Evolutionary conservation across 106 monocot genomes (phyloP).

Genomic region (Iris macrosiphon): DNA sequence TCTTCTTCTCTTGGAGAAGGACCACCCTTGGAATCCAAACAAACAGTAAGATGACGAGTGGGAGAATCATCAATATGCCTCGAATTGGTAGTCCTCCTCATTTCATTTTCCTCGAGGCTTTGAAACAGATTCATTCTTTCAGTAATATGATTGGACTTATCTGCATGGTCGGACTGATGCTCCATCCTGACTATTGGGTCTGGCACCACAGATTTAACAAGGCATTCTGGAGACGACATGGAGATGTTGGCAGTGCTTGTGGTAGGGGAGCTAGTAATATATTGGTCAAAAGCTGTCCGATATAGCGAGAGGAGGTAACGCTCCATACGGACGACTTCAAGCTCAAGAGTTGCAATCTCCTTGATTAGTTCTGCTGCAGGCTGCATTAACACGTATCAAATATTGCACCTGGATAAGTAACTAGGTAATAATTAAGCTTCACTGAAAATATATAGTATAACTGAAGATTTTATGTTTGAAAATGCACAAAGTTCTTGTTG

Average conservation of each 20-base stretch:
- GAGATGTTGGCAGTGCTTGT: neutral
- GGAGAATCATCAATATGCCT: conserved; percentile 13
- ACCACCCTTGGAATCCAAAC: conserved; percentile 1
- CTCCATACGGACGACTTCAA: conserved; percentile 71
- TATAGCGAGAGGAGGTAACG: conserved; percentile 66
- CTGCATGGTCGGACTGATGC: conserved; percentile 6
- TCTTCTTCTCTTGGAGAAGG: conserved; percentile 6
- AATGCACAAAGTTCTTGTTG: no score
- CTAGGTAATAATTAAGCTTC: no score
- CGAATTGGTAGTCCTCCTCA: conserved; percentile 5
- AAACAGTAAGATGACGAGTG: neutral
- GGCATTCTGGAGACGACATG: neutral
- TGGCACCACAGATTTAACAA: neutral
- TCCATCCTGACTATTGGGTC: conserved; percentile 8
- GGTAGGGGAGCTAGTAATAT: conserved; percentile 18
- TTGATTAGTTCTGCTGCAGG: conserved; percentile 46
- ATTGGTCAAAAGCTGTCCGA: conserved; percentile 48
- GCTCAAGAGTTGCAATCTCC: conserved; percentile 69
- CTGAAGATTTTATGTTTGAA: no score
- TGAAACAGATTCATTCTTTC: conserved; percentile 8
- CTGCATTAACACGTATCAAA: conserved; percentile 29
- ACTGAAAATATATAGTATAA: no score
- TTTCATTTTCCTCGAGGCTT: conserved; percentile 5
- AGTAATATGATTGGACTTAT: neutral
- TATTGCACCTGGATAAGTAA: no score